Evolutionary conservation across 2,329 filamentous ascomycete genomes (phyloP), one percentile per base, ranked within the genome.

Genomic region (Akanthomyces uredinophilus): DNA sequence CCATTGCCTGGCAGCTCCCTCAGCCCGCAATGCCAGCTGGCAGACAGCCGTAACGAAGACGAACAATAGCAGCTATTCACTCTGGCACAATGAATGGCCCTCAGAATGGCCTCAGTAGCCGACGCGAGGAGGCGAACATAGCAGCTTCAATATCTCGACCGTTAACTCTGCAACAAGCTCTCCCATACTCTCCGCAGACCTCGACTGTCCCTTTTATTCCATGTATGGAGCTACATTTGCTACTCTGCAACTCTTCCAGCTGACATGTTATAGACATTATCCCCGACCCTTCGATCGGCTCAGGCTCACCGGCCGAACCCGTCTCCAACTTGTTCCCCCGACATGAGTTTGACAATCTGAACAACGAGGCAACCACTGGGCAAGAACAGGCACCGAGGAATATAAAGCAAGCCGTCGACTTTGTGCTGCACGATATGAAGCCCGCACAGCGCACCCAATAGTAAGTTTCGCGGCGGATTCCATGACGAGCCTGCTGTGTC

Each of bases 101-200:
- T 49, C 68, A 71, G 60, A 77, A 77, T 69, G 77, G 77, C 67
- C 56, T 68, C 50, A 65, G 66, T 60, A 65, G 66, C 61, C 67
- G 69, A 44, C 62, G 67, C 54, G 67, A 65, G 60, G 66, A 65
- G 52, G 52, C 64, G 18, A 65, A 70, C 55, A 60, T 67, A 35
- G 69, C 66, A 56, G 66, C 68, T 22, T 60, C 68, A 44, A 70
- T 74, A 39, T 65, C 70, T 44, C 73, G 80, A 60, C 81, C 86
- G 1, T 86, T 87, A 70, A 83, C 83, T 4, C 83, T 95, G 14
- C 83, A 88, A 62, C 89, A 95, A 70, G 90, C 90, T 35, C 79
- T 95, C 51, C 89, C 90, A n/a, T 93, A 87, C 75, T 91, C 90
- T 57, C 91, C 91, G 27, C 88, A 94, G 71, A 90, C 88, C 54